Base-by-base conservation (phyloP, 768 basidiomycete species). In the Chalciporus chontae region DNA sequence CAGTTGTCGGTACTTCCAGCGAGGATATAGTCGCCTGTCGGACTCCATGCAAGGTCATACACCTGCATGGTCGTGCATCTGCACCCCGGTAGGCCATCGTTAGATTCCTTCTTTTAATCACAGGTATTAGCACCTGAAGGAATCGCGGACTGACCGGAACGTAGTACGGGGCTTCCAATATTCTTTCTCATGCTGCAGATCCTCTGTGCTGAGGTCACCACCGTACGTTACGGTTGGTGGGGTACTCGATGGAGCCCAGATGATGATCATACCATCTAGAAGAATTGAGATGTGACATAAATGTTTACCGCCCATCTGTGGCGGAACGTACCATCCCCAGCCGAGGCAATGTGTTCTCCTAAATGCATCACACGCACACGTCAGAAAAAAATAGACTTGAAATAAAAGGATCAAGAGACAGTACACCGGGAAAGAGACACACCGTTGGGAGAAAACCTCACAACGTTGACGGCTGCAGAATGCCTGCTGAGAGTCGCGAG, bases 1-100 rank as follows among this genome's bases (percentile, higher is more conserved):
- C 85, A 87, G 57, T 97, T 97, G 68, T 99, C 96, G 8, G 95
- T 98, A 64, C 91, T 93, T 4, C 96, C 96, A n/a, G 93, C 87
- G 38, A 99, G 79, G 50, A 99, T 80, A 56, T 90, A 95, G 55
- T 94, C 90, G 27, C 95, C 93, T 15, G 87, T 86, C 0, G 96
- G 96, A 57, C 90, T 93, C 96, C 96, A 99, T 0, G 94, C 92
- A 21, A 99, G 75, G 63, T 99, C 96, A 67, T 99, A 99, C 6
- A 98, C 93, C 67, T 98, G 93, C 81, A 94, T 91, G 4, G 86
- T 85, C 2, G 93, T 90, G 57, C 90, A 92, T 50, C 94, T 95
- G 62, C n/a, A 40, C 18, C 43, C 23, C 38, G 24, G 15, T 8
- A 14, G 26, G 47, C 3, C 11, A 26, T n/a, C 2, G 37, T 63